These are phyloP conservation scores for Pelargonium fulgidum DNA, from an alignment of 441 rosid genomes.

Conservation along the genomic window DNA sequence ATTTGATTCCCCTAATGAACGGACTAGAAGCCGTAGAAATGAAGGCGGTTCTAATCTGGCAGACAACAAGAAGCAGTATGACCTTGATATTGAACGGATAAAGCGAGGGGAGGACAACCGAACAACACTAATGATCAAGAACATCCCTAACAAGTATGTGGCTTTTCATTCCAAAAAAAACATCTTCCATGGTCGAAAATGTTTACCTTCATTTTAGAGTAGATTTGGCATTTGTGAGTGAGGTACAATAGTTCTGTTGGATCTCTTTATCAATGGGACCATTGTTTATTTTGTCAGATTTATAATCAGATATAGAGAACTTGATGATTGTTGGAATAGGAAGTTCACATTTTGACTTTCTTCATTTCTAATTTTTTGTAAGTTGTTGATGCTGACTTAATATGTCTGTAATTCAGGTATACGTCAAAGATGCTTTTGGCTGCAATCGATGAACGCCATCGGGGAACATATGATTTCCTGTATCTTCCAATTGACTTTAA, in stretches of 20 bases:
- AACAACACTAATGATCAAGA: slow-evolving; percentile 73
- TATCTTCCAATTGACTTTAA: slow-evolving; percentile 71
- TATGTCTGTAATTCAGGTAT: slow-evolving; percentile 38
- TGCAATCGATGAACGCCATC: slow-evolving; percentile 55
- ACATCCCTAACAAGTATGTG: slow-evolving; percentile 73
- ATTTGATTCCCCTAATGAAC: slow-evolving; percentile 42
- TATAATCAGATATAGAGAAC: no score
- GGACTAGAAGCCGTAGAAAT: slow-evolving; percentile 48
- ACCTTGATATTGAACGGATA: slow-evolving; percentile 56
- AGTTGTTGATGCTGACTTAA: background rate
- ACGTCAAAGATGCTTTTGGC: slow-evolving; percentile 69
- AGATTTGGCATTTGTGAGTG: no score
- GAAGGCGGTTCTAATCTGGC: slow-evolving; percentile 45
- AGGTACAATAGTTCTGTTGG: no score
- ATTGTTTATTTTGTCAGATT: no score
- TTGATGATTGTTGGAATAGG: no score
- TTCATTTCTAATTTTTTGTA: background rate
- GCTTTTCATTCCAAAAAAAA: slow-evolving; percentile 7
- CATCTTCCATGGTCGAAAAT: background rate
- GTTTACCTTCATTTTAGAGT: background rate
- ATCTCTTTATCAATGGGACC: no score
- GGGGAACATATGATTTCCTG: slow-evolving; percentile 60
- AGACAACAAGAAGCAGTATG: slow-evolving; percentile 56
- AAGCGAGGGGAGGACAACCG: slow-evolving; percentile 52
- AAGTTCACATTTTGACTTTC: background rate